These are phyloP conservation scores for Ogataea glucozyma DNA, from an alignment of 805 yeast species.

Conservation along the genomic window DNA sequence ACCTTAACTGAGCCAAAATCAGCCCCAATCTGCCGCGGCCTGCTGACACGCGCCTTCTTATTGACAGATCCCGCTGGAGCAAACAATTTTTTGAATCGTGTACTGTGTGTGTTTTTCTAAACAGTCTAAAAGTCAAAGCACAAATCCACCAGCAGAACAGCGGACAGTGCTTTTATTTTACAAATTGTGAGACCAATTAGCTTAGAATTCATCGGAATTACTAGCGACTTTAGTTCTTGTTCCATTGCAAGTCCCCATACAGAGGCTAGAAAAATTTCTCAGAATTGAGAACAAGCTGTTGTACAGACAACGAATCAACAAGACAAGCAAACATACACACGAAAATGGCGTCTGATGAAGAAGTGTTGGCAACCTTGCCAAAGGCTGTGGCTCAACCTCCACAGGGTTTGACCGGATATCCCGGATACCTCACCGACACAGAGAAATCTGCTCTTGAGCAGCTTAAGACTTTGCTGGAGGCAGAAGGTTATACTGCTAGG, in stretches of 20 bases:
- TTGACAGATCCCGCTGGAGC: conserved; percentile 7
- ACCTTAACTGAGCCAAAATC: no score
- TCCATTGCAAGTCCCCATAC: no score
- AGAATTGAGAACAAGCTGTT: no score
- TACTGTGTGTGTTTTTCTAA: no score
- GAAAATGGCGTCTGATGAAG: conserved; percentile 29
- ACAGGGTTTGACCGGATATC: conserved; percentile 64
- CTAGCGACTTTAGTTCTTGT: no score
- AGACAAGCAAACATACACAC: neutral
- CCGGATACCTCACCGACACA: conserved; percentile 72
- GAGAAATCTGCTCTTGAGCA: conserved; percentile 62
- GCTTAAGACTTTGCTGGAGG: conserved; percentile 57
- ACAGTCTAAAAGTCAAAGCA: no score
- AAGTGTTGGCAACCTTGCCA: conserved; percentile 32
- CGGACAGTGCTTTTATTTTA: no score
- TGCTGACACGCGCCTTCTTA: neutral
- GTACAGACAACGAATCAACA: neutral
- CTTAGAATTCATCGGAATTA: no score
- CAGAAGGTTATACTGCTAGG: conserved; percentile 70
- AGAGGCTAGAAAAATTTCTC: no score
- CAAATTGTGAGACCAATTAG: no score
- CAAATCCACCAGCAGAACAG: no score
- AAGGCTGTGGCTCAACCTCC: conserved; percentile 58
- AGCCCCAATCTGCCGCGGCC: no score
- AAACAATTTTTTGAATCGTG: conserved; percentile 5